Evolutionary conservation across 140 eudicot genomes (phyloP), one percentile per base, ranked within the genome.

Genomic region (Bidens hawaiensis): DNA sequence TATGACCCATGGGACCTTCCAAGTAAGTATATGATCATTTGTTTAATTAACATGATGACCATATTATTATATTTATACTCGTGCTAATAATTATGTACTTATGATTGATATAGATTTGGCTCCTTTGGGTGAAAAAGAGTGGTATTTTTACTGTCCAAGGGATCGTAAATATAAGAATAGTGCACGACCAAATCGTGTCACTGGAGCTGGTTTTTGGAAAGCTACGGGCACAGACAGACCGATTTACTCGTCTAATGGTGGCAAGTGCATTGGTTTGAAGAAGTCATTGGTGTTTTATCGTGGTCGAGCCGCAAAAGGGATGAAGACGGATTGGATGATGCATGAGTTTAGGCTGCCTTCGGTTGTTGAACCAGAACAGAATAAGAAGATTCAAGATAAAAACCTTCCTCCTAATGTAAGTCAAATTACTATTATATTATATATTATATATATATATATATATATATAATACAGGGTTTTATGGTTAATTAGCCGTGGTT

Each of bases 201-300:
- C 97, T 0, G 83, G 90, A 49, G 83, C 95, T 40, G 95, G 97
- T 1, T 90, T 90, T 40, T 90, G 97, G 97, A 90, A 90, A 75
- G 97, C 97, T 73, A 90, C 97, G 1, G 97, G 97, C n/a, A 90
- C 95, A 2, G 97, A 90, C 57, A 75, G 97, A 68, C 95, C 95
- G 6, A 84, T 90, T 47, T 86, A 90, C 76, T 81, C 94, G 19
- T 86, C 97, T 0, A 81, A 61, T 46, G 84, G 94, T 42, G 38
- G 81, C 61, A 83, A 74, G 41, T 90, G 97, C 81, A 86, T 90
- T 10, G 95, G 97, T 19, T 71, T 90, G 55, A 90, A 90, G 82
- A 90, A 90, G 78, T 90, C 97, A 12, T 65, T 90, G 31, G 97
- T 90, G 34, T 90, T 90, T 67, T 90, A 90, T 74, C 78, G 94